Base-by-base conservation (phyloP, 2,329 filamentous ascomycete species). In the Hymenotorrendiella dingleyae region DNA sequence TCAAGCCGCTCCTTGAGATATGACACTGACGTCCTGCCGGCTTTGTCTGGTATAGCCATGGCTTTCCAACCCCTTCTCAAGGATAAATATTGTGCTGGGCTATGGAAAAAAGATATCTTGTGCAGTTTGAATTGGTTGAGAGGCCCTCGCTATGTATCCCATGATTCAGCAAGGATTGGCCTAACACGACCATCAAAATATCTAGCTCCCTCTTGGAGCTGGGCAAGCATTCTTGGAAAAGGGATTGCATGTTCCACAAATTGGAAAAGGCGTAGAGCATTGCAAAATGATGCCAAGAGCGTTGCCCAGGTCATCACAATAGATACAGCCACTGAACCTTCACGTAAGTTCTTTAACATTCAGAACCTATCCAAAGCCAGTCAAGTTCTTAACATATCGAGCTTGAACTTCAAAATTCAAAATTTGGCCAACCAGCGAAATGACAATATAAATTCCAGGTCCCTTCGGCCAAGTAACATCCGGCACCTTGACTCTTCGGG, bases 1-100 rank as follows among this genome's bases (percentile, higher is more conserved):
- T 42, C 44, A 32, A 23, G 8, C 4, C 46, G 49, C 10, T 48
- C 40, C 23, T 40, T 56, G 16, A 55, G 53, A 2, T 47, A 52
- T 19, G 43, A 43, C 16, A 36, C 45, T 16, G 54, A 56, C 32
- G 43, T 38, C 12, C 23, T 56, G 3, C 46, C 50, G 14, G 53
- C 54, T 20, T 27, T 56, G 4, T 45, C 51, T 17, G 54, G 53
- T 28, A 35, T 56, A 6, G 54, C 51, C 10, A 36, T 42, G 24
- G 40, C 41, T 1, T 46, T 53, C 27, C 45, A 54, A 30, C n/a
- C 32, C 16, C 22, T 46, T 1, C 36, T 48, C 9, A 39, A 49
- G 22, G 52, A 56, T 22, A 36, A 40, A 14, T 56, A 56, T 33
- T 32, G 48, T 20, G 54, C 52, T 14, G 54, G 54, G 3, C 19